These are phyloP conservation scores for Psophocarpus tetragonolobus DNA, from an alignment of 306 rosid species.

Conservation along the genomic window DNA sequence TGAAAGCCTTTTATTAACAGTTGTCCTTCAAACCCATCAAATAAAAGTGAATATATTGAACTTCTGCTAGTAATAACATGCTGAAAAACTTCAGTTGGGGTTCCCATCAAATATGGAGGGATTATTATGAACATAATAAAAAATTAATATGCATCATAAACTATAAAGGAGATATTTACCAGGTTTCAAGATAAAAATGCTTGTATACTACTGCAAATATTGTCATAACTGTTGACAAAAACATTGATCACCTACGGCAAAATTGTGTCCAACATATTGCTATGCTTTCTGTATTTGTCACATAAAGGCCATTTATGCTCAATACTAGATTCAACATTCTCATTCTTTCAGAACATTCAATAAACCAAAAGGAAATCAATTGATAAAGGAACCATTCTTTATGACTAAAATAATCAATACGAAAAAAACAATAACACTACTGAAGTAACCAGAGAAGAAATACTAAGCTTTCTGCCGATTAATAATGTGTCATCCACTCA, in stretches of 20 bases:
- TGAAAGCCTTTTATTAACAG: constrained; percentile 7
- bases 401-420: background rate
- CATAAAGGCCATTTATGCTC: constrained; percentile 10
- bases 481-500: background rate
- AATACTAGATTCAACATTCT: background rate
- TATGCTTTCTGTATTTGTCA: background rate
- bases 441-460: background rate
- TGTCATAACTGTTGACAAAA: background rate
- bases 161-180: background rate
- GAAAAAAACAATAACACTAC: background rate
- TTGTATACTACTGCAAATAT: background rate
- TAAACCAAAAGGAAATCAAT: background rate
- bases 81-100: background rate
- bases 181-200: background rate
- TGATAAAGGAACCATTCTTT: background rate
- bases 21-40: background rate
- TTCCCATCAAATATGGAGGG: background rate
- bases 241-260: background rate
- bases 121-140: background rate
- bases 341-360: background rate
- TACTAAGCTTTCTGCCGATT: background rate
- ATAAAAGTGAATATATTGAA: background rate
- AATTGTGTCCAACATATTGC: background rate
- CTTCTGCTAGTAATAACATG: background rate
- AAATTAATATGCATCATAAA: background rate